Evolutionary conservation across 208 protist genomes (phyloP).

Genomic region (Phytomonas sp.): DNA sequence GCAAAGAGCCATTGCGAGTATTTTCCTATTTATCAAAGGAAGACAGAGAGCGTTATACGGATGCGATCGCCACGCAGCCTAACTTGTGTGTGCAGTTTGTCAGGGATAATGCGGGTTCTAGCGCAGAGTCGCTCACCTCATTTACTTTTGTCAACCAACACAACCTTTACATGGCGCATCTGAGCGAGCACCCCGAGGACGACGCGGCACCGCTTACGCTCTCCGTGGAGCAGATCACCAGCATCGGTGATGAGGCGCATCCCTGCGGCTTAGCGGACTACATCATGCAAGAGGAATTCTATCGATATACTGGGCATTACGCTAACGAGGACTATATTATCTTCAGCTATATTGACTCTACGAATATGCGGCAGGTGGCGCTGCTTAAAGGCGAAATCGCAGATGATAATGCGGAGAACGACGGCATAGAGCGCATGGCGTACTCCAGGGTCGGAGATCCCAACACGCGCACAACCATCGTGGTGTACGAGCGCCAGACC

Average conservation of each 20-base stretch:
- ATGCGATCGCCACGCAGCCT: constrained; percentile 26
- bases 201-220: constrained; percentile 23
- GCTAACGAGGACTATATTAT: constrained; percentile 57
- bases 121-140: constrained; percentile 15
- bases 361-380: constrained; percentile 47
- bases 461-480: constrained; percentile 51
- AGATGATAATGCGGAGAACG: constrained; percentile 7
- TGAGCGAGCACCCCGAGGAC: constrained; percentile 24
- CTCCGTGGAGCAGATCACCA: constrained; percentile 46
- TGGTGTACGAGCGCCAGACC: constrained; percentile 37
- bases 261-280: constrained; percentile 81
- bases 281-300: constrained; percentile 91
- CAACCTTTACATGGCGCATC: constrained; percentile 61
- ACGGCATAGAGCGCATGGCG: constrained; percentile 52
- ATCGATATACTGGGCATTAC: constrained; percentile 79
- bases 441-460: constrained; percentile 73
- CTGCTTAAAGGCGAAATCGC: constrained; percentile 34
- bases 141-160: constrained; percentile 63
- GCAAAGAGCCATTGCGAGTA: constrained; percentile 37
- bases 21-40: constrained; percentile 43
- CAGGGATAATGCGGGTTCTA: constrained; percentile 12
- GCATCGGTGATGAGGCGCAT: constrained; percentile 50
- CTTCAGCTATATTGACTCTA: constrained; percentile 71
- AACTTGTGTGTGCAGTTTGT: constrained; percentile 42
- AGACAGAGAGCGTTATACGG: constrained; percentile 27